Base-by-base conservation (phyloP, 805 yeast species). In the Yarrowia bubula region DNA sequence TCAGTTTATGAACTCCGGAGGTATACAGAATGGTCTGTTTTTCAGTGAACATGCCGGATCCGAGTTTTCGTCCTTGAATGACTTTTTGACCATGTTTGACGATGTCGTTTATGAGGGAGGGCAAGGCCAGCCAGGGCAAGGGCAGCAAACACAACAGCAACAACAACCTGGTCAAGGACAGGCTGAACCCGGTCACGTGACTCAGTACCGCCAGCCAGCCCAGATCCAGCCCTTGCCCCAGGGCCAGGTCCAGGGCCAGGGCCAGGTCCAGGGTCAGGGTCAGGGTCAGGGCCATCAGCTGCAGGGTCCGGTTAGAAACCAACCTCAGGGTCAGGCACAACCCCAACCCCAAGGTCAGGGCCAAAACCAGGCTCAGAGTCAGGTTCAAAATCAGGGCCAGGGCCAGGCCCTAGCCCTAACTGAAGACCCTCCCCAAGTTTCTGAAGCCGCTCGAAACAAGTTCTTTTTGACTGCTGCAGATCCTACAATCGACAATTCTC, bases 391-490 rank as follows among this genome's bases (percentile, higher is more conserved):
- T 8, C 44, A 41, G 18, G 44, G 44, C 7, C 44, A 41, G 5
- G 5, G 5, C 4, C 28, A 22, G 44, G 15, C 5, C 42, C 60
- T 8, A n/a, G 7, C 6, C 13, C 33, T 17, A 22, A 3, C 22
- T 2, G 61, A 58, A 43, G 51, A 58, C 8, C 57, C 57, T 31
- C 66, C 64, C 18, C 55, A 42, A 32, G 47, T 64, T 10, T 64
- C 67, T 39, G 68, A 69, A 63, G 48, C 95, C 1, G 96, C 97
- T 1, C 82, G 91, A 68, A 98, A 92, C 73, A 92, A 92, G 75
- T 93, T 93, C 76, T 92, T 93, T 77, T 77, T 93, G 57, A 93
- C 98, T 0, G 98, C 98, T 0, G 98, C 98, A 0, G 98, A 93
- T 74, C 98, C 98, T 5, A 89, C 97, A 0, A 90, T 93, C 1